Base-by-base conservation (phyloP, 2,329 filamentous ascomycete species). In the Fusarium continuum region DNA sequence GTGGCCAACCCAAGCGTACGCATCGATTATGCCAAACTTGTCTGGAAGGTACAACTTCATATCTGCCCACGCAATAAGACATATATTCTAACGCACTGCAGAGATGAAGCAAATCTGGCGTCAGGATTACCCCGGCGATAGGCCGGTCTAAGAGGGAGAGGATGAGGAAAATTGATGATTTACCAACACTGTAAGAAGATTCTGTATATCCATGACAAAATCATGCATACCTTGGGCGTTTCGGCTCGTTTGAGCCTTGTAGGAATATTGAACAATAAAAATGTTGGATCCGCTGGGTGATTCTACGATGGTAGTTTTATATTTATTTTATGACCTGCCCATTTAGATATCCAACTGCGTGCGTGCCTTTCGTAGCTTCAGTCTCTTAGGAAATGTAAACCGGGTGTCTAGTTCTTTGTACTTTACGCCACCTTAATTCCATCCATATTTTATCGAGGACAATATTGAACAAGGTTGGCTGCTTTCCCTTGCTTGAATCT, bases 11-110 rank as follows among this genome's bases (percentile, higher is more conserved):
- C 22, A 99, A 99, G 83, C 88, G 92, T 74, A 89, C 92, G 72
- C 95, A 99, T 80, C 82, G 93, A 29, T 76, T 99, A 65, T 99
- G 95, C 77, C 88, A 92, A 17, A 88, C 91, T 72, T 99, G 95
- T 77, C 88, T 96, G 61, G 82, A 86, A 76, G 90, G 93, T 96
- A 84, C 26, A 36, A 36, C 29, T 26, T n/a, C 40, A 3, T 13
- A 11, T 13, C n/a, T 36, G 13, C 13, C 8, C 14, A 10, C 8
- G n/a, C 14, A 20, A 16, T 6, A 8, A 17, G 25, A 2, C 32
- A 20, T 11, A 25, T 57, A 69, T 51, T 70, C 61, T 53, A 14
- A 60, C 35, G 16, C 16, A 5, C 5, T 38, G 10, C 44, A 84
- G 82, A 82, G 48, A 80, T 84, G 72, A 78, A 76, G 63, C 75